These are phyloP conservation scores for Antrodiella citrinella DNA, from an alignment of 768 basidiomycete genomes.

Conservation along the genomic window DNA sequence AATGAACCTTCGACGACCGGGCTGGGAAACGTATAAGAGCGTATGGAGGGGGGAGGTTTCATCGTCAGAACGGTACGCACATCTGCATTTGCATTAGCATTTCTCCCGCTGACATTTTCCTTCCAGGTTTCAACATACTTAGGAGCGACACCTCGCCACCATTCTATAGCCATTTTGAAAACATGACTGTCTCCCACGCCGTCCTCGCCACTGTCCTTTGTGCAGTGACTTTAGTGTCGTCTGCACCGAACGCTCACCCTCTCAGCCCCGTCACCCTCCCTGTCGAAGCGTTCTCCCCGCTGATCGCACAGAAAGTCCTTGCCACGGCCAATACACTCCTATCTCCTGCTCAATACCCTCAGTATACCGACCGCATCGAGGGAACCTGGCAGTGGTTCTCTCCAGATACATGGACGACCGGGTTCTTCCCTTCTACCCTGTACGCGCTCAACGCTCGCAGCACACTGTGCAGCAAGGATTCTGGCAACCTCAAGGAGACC, in stretches of 20 bases:
- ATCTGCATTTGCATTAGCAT: too few species aligned
- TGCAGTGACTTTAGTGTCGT: background rate
- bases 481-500: slow-evolving; percentile 31
- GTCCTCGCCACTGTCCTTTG: background rate
- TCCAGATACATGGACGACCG: slow-evolving; percentile 59
- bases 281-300: slow-evolving; percentile 47
- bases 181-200: background rate
- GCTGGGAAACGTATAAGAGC: too few species aligned
- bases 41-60: too few species aligned
- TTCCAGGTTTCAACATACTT: too few species aligned
- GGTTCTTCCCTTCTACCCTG: slow-evolving; percentile 54
- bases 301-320: slow-evolving; percentile 51
- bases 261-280: slow-evolving; percentile 22
- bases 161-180: too few species aligned
- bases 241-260: background rate
- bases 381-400: slow-evolving; percentile 48
- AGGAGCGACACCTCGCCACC: too few species aligned
- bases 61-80: too few species aligned
- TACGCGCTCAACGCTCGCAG: slow-evolving; percentile 53
- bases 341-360: slow-evolving; percentile 42
- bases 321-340: slow-evolving; percentile 40
- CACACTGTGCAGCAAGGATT: slow-evolving; percentile 31
- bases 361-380: slow-evolving; percentile 42
- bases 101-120: too few species aligned
- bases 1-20: too few species aligned